These are phyloP conservation scores for Candida ficus DNA, from an alignment of 805 yeast species.

Conservation along the genomic window DNA sequence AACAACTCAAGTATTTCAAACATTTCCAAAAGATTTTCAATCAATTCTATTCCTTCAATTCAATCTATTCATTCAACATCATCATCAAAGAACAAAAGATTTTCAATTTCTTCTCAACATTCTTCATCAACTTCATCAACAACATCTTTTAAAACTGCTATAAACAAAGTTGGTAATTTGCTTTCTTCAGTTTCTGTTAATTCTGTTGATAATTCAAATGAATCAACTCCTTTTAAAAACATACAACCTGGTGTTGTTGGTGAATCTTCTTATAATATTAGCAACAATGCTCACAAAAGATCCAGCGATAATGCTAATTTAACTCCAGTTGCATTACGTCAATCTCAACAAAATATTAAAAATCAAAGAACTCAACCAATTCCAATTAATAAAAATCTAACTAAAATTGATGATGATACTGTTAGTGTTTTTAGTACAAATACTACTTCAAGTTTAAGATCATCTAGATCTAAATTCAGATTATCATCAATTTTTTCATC, in stretches of 20 bases:
- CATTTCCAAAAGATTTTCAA: conserved; percentile 10
- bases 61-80: conserved; percentile 10
- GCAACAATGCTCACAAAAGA: conserved; percentile 2
- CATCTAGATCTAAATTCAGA: conserved; percentile 24
- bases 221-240: conserved; percentile 18
- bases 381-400: conserved; percentile 3
- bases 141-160: conserved; percentile 17
- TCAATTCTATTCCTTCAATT: conserved; percentile 6
- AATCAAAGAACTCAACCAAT: conserved; percentile 8
- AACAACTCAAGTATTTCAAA: conserved; percentile 5
- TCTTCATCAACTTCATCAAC: conserved; percentile 20
- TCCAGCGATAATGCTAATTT: conserved; percentile 8
- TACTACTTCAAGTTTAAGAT: conserved; percentile 19
- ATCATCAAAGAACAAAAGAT: conserved; percentile 17
- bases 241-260: conserved; percentile 23
- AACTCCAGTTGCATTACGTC: conserved; percentile 9
- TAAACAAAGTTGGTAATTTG: conserved; percentile 21
- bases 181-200: conserved; percentile 22
- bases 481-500: conserved; percentile 22
- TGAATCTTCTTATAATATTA: conserved; percentile 5
- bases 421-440: conserved; percentile 15
- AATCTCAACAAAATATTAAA: conserved; percentile 2
- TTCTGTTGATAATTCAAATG: conserved; percentile 16
- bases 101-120: conserved; percentile 16
- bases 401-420: conserved; percentile 14